Percentiles rank a stretch among this genome's conserved stretches.
Evolutionary conservation across 2,329 filamentous ascomycete genomes (phyloP).

Genomic region (Elsinoe australis): DNA sequence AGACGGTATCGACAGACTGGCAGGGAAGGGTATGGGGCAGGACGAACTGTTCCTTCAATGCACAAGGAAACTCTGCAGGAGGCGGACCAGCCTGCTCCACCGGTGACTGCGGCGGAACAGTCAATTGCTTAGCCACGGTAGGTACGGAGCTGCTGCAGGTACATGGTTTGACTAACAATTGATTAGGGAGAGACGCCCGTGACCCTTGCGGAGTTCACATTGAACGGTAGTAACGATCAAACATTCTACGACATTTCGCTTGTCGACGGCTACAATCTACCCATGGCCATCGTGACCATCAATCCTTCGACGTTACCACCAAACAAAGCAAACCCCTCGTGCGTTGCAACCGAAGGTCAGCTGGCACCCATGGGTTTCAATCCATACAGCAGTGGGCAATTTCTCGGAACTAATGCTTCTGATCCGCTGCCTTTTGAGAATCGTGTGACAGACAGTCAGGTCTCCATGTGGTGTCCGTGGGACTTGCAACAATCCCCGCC

Average conservation of each 20-base stretch:
- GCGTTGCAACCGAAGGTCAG: slow-evolving; percentile 63
- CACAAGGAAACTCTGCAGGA: slow-evolving; percentile 48
- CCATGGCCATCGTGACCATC: slow-evolving; percentile 51
- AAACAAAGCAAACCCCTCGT: slow-evolving; percentile 68
- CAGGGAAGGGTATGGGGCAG: slow-evolving; percentile 75
- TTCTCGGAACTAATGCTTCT: slow-evolving; percentile 55
- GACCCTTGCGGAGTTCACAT: slow-evolving; percentile 73
- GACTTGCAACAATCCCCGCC: slow-evolving; percentile 63
- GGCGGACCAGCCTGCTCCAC: slow-evolving; percentile 57
- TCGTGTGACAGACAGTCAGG: slow-evolving; percentile 47
- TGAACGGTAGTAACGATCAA: slow-evolving; percentile 59
- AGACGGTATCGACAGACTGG: slow-evolving; percentile 67
- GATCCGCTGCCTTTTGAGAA: slow-evolving; percentile 62
- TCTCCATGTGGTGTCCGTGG: slow-evolving; percentile 72
- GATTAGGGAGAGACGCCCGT: slow-evolving; percentile 61
- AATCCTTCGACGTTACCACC: slow-evolving; percentile 56
- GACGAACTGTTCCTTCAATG: slow-evolving; percentile 73
- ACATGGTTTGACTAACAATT: slow-evolving; percentile 16
- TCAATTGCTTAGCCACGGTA: slow-evolving; percentile 64
- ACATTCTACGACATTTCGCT: slow-evolving; percentile 80
- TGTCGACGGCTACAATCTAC: slow-evolving; percentile 78
- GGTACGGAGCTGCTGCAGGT: slow-evolving; percentile 29
- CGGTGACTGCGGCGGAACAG: slow-evolving; percentile 64
- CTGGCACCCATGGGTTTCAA: slow-evolving; percentile 40
- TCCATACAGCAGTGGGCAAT: slow-evolving; percentile 47